Percentiles rank a stretch among this genome's conserved stretches.
These are phyloP conservation scores for Aspergillus aculeatinus DNA, from an alignment of 2,329 filamentous ascomycete genomes.

Conservation along the genomic window DNA sequence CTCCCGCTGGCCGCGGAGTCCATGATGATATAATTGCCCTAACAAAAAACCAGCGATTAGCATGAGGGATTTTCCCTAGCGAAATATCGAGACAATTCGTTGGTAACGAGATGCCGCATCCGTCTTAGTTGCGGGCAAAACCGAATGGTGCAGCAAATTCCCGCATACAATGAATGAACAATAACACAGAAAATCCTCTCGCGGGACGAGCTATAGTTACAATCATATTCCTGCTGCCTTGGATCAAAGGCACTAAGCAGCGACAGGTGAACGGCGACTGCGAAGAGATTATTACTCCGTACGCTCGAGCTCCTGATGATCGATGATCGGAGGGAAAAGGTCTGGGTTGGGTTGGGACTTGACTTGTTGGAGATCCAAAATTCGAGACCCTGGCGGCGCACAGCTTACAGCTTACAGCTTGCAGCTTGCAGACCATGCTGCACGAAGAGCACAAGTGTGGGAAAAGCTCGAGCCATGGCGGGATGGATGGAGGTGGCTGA, in stretches of 20 bases:
- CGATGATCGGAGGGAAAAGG: too few relatives aligned
- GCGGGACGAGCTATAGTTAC: neutral
- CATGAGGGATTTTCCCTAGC: constrained; percentile 5
- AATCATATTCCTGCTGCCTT: neutral
- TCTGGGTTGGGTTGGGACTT: too few relatives aligned
- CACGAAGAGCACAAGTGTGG: neutral
- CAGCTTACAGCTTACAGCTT: neutral
- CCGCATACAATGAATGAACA: constrained; percentile 17
- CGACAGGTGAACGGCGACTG: neutral
- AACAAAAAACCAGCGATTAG: neutral
- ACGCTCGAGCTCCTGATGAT: too few relatives aligned
- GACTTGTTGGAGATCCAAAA: too few relatives aligned
- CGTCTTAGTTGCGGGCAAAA: constrained; percentile 16
- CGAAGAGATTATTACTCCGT: too few relatives aligned
- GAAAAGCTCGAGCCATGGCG: neutral
- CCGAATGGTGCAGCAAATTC: constrained; percentile 21
- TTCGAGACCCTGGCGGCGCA: too few relatives aligned
- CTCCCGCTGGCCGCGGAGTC: neutral
- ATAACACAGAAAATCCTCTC: too few relatives aligned
- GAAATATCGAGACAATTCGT: neutral
- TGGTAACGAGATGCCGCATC: constrained; percentile 18
- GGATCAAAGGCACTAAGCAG: neutral
- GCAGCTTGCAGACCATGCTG: neutral
- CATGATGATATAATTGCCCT: neutral
- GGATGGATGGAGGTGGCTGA: neutral